Percentiles rank a stretch among this genome's conserved stretches.
phyloP scores from a whole-genome alignment of 768 basidiomycete genomes.

The Holtermannia corniformis region DNA sequence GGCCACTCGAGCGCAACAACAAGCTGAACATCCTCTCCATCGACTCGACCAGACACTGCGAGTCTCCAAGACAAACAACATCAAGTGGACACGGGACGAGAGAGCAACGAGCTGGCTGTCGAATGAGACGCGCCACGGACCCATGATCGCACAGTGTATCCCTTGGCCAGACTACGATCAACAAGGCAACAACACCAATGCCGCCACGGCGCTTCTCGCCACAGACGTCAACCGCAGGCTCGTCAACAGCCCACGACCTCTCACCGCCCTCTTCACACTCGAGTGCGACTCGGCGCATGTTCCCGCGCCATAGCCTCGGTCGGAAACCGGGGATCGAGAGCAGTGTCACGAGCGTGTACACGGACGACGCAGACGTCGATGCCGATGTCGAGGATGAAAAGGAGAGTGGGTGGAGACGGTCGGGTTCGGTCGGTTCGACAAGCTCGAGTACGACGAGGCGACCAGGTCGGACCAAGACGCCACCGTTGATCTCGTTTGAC shows the following conservation, averaged over 20 bases:
- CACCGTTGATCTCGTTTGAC: not conserved
- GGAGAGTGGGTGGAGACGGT: slow-evolving; percentile 1
- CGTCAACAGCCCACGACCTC: not conserved
- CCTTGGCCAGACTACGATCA: too few species aligned
- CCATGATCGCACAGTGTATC: too few species aligned
- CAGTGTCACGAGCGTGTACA: too few species aligned
- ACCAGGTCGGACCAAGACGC: not conserved
- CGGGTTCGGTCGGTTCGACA: too few species aligned
- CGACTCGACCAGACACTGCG: not conserved
- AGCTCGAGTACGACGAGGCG: not conserved
- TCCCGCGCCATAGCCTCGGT: too few species aligned
- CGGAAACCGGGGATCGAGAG: too few species aligned
- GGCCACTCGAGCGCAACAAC: not conserved
- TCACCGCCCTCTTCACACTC: not conserved
- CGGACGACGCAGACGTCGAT: not conserved
- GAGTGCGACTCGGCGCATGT: too few species aligned
- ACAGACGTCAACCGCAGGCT: not conserved
- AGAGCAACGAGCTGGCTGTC: too few species aligned
- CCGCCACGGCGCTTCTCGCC: too few species aligned
- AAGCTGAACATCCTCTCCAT: not conserved
- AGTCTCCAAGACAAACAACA: not conserved
- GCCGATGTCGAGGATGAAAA: not conserved
- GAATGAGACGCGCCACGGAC: too few species aligned
- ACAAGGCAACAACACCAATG: too few species aligned
- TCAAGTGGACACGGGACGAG: too few species aligned